Conservation (phyloP, 768 basidiomycete species). For the Floccularia luteovirens region DNA sequence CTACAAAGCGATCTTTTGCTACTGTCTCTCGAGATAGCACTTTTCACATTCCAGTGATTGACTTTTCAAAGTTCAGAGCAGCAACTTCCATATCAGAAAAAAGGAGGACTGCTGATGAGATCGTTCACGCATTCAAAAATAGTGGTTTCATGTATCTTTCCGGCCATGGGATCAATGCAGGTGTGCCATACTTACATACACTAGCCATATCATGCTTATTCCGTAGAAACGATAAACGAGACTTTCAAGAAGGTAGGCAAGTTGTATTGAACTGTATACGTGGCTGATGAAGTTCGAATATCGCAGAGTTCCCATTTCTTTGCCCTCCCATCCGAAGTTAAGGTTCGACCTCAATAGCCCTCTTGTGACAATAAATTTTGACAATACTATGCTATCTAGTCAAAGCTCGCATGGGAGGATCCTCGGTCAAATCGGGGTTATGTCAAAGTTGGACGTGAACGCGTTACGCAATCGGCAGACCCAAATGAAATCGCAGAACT, state of each 20-base stretch:
- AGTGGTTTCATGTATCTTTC: conserved; percentile 77
- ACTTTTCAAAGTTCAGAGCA: conserved; percentile 62
- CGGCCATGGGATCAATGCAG: conserved; percentile 60
- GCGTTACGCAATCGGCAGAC: conserved; percentile 68
- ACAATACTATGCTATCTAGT: too few species aligned
- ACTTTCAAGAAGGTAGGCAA: conserved; percentile 56
- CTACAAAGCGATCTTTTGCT: conserved; percentile 16
- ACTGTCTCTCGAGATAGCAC: conserved; percentile 16
- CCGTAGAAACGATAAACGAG: conserved; percentile 26
- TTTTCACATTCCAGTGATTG: conserved; percentile 69
- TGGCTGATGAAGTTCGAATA: conserved; percentile 3
- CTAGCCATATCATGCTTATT: neutral
- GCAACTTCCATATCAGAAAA: conserved; percentile 47
- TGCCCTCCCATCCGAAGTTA: conserved; percentile 47
- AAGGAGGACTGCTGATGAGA: conserved; percentile 52
- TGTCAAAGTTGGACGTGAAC: conserved; percentile 74
- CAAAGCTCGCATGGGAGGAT: conserved; percentile 72
- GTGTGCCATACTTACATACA: conserved; percentile 15
- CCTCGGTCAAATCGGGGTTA: conserved; percentile 84
- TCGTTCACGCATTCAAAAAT: conserved; percentile 74
- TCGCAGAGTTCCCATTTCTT: conserved; percentile 75
- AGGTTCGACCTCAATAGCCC: conserved; percentile 29
- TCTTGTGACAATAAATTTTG: conserved; percentile 2
- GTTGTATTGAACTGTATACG: neutral
- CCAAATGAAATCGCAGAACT: conserved; percentile 65